These are phyloP conservation scores for Imleria badia DNA, from an alignment of 768 basidiomycete species.

Conservation along the genomic window DNA sequence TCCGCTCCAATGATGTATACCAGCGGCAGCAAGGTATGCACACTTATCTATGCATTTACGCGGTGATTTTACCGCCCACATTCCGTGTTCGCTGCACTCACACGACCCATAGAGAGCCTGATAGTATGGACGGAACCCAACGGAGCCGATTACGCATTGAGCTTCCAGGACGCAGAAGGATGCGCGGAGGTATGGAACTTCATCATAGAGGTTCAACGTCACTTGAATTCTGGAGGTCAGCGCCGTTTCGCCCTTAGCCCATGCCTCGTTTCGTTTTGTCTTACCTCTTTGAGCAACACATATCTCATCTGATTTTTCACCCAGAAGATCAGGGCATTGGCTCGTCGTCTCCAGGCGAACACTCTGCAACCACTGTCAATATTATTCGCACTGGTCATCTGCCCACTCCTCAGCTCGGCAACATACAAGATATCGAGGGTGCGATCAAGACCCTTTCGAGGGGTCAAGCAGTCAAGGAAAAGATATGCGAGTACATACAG, in stretches of 20 bases:
- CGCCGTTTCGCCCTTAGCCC: slow-evolving; percentile 25
- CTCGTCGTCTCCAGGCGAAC: slow-evolving; percentile 68
- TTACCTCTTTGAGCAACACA: slow-evolving; percentile 16
- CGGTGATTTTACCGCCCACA: background rate
- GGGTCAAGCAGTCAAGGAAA: slow-evolving; percentile 72
- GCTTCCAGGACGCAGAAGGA: slow-evolving; percentile 94
- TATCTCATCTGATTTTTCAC: slow-evolving; percentile 14
- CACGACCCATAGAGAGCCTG: slow-evolving; percentile 70
- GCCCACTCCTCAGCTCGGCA: slow-evolving; percentile 73
- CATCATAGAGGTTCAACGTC: slow-evolving; percentile 87
- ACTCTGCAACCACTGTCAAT: slow-evolving; percentile 55
- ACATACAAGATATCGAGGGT: slow-evolving; percentile 75
- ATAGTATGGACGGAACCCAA: slow-evolving; percentile 99
- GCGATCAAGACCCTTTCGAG: slow-evolving; percentile 75
- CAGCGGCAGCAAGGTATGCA: slow-evolving; percentile 80
- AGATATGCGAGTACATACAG: slow-evolving; percentile 87
- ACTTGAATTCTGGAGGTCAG: slow-evolving; percentile 67
- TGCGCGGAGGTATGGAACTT: slow-evolving; percentile 98
- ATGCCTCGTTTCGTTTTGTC: slow-evolving; percentile 2
- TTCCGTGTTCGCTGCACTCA: slow-evolving; percentile 14
- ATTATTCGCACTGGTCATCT: slow-evolving; percentile 74
- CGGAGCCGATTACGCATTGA: slow-evolving; percentile 92
- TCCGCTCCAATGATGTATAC: slow-evolving; percentile 81
- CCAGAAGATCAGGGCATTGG: slow-evolving; percentile 48
- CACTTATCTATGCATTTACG: background rate